Evolutionary conservation across 805 yeast genomes (phyloP), one percentile per base, ranked within the genome.

Genomic region (Hanseniaspora mollemarum): DNA sequence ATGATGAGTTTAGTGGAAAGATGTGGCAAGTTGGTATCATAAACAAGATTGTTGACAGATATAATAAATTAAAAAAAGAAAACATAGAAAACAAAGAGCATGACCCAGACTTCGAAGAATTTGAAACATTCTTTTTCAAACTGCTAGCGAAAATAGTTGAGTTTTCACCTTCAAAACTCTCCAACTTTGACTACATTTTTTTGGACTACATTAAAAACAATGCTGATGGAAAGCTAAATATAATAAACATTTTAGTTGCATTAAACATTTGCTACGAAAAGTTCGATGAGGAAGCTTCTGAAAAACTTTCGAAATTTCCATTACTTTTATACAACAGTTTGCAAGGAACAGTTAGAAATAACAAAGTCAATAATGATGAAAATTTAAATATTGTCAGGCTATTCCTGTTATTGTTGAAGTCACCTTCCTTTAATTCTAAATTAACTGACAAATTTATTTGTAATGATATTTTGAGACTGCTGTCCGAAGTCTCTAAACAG

Each of bases 401-500:
- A 19, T 48, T 48, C n/a, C 26, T 48, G 35, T 21, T 48, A 8
- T 9, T 48, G n/a, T 13, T 48, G 28, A 40, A 40, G 21, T 29
- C 43, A 8, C 21, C 32, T 8, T 18, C 26, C 8, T 48, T 48
- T 22, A 39, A 48, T 33, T 37, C 43, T 29, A 32, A 22, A 24
- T 12, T 48, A 12, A 40, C 41, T 13, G 51, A 48, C 10, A 48
- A 48, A 16, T 48, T 48, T 15, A 48, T 48, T 16, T 48, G 51
- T 40, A 48, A 48, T 33, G 51, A 48, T 33, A 45, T 48, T 31
- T 48, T 48, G 21, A 48, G 51, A 40, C 22, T 48, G 3, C 41
- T 48, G 8, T 48, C 51, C 26, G 51, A 48, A 40, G 26, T 48
- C 3, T 48, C 51, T 6, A 48, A 48, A 26, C 45, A 32, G 16